phyloP scores from a whole-genome alignment of 257 asterid species.

The Fraxinus cuspidata region DNA sequence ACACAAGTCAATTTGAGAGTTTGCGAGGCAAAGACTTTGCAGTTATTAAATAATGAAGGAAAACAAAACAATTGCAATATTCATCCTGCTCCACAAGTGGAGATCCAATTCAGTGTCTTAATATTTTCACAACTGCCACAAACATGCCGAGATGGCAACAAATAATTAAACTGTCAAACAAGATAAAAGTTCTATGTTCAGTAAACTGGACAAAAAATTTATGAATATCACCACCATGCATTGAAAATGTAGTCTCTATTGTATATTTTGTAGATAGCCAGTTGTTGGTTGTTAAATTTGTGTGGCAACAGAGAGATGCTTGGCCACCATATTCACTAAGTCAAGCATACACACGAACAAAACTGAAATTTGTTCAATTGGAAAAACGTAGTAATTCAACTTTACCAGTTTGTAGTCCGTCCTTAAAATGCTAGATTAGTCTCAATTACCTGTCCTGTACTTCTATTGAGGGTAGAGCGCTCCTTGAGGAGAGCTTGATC shows the following conservation, averaged over 20 bases:
- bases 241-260: not conserved
- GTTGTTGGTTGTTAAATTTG: slow-evolving; percentile 18
- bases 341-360: slow-evolving; percentile 1
- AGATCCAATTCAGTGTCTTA: not conserved
- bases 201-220: not conserved
- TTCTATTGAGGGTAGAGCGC: slow-evolving; percentile 77
- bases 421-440: slow-evolving; percentile 9
- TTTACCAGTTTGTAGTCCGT: slow-evolving; percentile 16
- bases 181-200: not conserved
- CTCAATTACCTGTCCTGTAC: slow-evolving; percentile 73
- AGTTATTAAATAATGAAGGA: no score
- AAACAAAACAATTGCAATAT: no score
- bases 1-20: no score
- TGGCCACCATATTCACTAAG: slow-evolving; percentile 10
- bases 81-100: not conserved
- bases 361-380: not conserved
- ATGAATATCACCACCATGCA: not conserved
- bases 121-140: not conserved
- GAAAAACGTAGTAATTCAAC: not conserved
- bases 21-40: no score
- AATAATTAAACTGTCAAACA: not conserved
- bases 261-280: slow-evolving; percentile 5
- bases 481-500: slow-evolving; percentile 85
- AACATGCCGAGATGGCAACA: not conserved
- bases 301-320: slow-evolving; percentile 6